phyloP scores from a whole-genome alignment of 805 yeast genomes.

The Wickerhamomyces silvicola region DNA sequence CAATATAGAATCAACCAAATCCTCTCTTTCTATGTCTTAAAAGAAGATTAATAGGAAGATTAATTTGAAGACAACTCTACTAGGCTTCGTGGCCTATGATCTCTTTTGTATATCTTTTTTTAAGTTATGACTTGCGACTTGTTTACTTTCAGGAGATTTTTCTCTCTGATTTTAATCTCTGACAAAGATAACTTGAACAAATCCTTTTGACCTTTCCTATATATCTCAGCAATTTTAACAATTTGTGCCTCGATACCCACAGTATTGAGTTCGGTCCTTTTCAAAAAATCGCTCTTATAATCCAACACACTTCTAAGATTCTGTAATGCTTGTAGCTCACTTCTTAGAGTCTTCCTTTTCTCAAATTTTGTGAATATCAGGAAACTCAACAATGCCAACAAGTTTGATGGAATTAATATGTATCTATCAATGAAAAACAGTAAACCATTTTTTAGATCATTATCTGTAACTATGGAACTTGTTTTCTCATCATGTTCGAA shows the following conservation, averaged over 20 bases:
- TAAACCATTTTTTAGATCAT: slow-evolving; percentile 25
- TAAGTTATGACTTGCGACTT: slow-evolving; percentile 41
- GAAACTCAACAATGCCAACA: slow-evolving; percentile 27
- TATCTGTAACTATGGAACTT: slow-evolving; percentile 1
- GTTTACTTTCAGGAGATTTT: slow-evolving; percentile 35
- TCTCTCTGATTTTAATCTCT: slow-evolving; percentile 43
- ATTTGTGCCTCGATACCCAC: slow-evolving; percentile 14
- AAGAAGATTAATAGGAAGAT: slow-evolving; percentile 45
- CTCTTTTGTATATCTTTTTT: slow-evolving; percentile 46
- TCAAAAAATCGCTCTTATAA: slow-evolving; percentile 31
- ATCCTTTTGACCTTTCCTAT: slow-evolving; percentile 42
- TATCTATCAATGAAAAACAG: slow-evolving; percentile 26
- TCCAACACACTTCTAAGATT: slow-evolving; percentile 49
- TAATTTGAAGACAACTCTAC: no score
- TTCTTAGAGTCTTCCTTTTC: slow-evolving; percentile 35
- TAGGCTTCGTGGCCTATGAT: slow-evolving; percentile 39
- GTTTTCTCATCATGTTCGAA: slow-evolving; percentile 18
- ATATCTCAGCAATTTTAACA: slow-evolving; percentile 31
- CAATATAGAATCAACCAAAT: slow-evolving; percentile 30
- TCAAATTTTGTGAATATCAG: slow-evolving; percentile 31
- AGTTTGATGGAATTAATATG: slow-evolving; percentile 14
- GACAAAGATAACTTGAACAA: slow-evolving; percentile 40
- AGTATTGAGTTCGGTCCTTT: slow-evolving; percentile 3
- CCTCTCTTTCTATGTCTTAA: slow-evolving; percentile 35
- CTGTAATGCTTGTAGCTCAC: slow-evolving; percentile 53